Percentiles rank a stretch among this genome's conserved stretches.
These are phyloP conservation scores for Hemisphaericaspora xylofermentans DNA, from an alignment of 1,139 yeast genomes.

Conservation along the genomic window DNA sequence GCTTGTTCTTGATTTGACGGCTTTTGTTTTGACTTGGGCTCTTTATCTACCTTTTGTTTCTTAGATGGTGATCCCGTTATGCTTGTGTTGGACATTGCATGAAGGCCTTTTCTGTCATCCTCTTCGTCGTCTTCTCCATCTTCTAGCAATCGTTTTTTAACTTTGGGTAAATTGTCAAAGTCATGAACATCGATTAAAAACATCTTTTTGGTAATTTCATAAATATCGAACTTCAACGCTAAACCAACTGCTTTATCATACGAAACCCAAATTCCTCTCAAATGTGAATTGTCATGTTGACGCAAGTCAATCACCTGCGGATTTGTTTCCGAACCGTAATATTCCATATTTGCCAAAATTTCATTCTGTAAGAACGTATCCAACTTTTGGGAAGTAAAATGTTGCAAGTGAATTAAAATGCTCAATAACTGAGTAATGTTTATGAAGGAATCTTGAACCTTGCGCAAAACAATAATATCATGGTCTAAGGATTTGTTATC, in stretches of 20 bases:
- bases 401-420: slow-evolving; percentile 32
- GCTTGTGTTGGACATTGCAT: background rate
- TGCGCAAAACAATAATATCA: slow-evolving; percentile 31
- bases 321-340: slow-evolving; percentile 21
- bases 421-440: slow-evolving; percentile 40
- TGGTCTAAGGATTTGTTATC: slow-evolving; percentile 4
- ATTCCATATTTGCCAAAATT: slow-evolving; percentile 33
- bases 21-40: background rate
- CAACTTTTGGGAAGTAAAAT: slow-evolving; percentile 26
- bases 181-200: slow-evolving; percentile 49
- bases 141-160: slow-evolving; percentile 17
- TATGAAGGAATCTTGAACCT: slow-evolving; percentile 46
- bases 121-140: slow-evolving; percentile 11
- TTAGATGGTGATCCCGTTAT: slow-evolving; percentile 35
- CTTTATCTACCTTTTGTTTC: slow-evolving; percentile 20
- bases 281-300: slow-evolving; percentile 22
- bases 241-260: slow-evolving; percentile 45
- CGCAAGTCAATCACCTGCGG: slow-evolving; percentile 32
- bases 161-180: slow-evolving; percentile 38
- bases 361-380: slow-evolving; percentile 35
- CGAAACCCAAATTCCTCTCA: slow-evolving; percentile 46
- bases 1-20: background rate
- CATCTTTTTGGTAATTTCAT: slow-evolving; percentile 38
- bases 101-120: slow-evolving; percentile 11
- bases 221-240: slow-evolving; percentile 43